Conservation (phyloP, 2,329 filamentous ascomycete species). For the Polychaeton citri region DNA sequence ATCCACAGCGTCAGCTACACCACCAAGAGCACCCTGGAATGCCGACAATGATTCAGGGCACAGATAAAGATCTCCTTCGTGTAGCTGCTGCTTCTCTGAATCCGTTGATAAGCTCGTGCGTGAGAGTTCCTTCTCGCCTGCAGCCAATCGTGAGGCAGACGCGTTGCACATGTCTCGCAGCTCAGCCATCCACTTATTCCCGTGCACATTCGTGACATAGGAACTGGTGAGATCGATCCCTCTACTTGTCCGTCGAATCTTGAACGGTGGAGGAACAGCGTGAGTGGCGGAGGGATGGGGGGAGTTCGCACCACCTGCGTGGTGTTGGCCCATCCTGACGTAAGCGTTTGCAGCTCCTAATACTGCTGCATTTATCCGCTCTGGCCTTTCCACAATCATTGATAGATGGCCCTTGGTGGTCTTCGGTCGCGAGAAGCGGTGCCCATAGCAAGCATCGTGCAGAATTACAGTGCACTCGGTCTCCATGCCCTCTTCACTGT, state of each 20-base stretch:
- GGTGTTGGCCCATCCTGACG: constrained; percentile 71
- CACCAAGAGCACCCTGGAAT: constrained; percentile 81
- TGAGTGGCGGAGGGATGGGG: constrained; percentile 48
- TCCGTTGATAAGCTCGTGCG: constrained; percentile 27
- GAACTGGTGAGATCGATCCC: constrained; percentile 57
- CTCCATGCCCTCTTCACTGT: constrained; percentile 35
- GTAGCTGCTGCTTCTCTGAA: constrained; percentile 50
- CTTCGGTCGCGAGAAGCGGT: constrained; percentile 74
- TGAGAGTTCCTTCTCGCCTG: constrained; percentile 64
- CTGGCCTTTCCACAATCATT: constrained; percentile 85
- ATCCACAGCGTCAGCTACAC: constrained; percentile 87
- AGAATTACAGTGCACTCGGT: constrained; percentile 67
- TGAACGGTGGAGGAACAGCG: constrained; percentile 53
- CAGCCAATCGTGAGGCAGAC: constrained; percentile 64
- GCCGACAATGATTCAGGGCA: constrained; percentile 75
- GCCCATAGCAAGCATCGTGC: constrained; percentile 89
- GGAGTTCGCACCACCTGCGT: constrained; percentile 56
- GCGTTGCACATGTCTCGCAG: constrained; percentile 70
- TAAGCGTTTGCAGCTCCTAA: constrained; percentile 78
- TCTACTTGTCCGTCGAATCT: constrained; percentile 68
- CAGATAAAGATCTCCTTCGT: constrained; percentile 84
- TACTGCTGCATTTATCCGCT: constrained; percentile 72
- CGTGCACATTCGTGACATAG: constrained; percentile 82
- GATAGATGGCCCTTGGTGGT: constrained; percentile 57
- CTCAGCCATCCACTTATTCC: constrained; percentile 85